Base-by-base conservation (phyloP, 495 filamentous ascomycete species). In the Penicillium atrosanguineum region DNA sequence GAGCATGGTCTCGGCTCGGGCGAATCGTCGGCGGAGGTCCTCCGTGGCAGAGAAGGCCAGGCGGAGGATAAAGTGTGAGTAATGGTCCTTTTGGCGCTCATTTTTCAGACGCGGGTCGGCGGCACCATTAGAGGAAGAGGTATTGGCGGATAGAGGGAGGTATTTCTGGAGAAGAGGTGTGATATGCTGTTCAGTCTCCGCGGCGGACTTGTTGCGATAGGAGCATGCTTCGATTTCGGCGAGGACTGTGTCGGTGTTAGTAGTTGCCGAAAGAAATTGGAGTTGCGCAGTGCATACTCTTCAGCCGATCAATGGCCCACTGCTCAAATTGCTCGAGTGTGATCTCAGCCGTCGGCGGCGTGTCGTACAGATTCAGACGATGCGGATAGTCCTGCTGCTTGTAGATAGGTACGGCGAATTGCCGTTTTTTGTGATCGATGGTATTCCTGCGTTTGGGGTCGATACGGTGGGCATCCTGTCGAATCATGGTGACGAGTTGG, bases 271-370 rank as follows among this genome's bases (percentile, higher is more conserved):
- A 31, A 42, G 7, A 34, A 26, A 6, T 15, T 21, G 15, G 6
- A 8, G 0, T n/a, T n/a, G 42, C 7, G 25, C 44, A 21, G 5
- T 11, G 16, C 71, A 47, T 74, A 94, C 91, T 75, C 60, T 87
- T 85, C 53, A 99, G 61, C 44, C 95, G 82, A 63, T 95, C 86
- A 61, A 99, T 97, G n/a, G 93, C 95, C 95, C 95, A 99, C 81
- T 96, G 89, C 63, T 99, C 95, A 64, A 99, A 99, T 62, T 97
- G 83, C 69, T 99, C 95, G 42, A 99, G 86, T 4, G 90, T 96
- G 69, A 99, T 91, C 60, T 99, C 95, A 21, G 87, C 87, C 1
- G 91, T 96, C 0, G 95, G 95, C 28, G 95, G 92, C 19, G 79
- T 78, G 23, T 81, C 79, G 74, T 99, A 99, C 72, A 96, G 89